These are phyloP conservation scores for Mycotypha africana DNA, from an alignment of 371 early-diverging fungal genomes.

Conservation along the genomic window DNA sequence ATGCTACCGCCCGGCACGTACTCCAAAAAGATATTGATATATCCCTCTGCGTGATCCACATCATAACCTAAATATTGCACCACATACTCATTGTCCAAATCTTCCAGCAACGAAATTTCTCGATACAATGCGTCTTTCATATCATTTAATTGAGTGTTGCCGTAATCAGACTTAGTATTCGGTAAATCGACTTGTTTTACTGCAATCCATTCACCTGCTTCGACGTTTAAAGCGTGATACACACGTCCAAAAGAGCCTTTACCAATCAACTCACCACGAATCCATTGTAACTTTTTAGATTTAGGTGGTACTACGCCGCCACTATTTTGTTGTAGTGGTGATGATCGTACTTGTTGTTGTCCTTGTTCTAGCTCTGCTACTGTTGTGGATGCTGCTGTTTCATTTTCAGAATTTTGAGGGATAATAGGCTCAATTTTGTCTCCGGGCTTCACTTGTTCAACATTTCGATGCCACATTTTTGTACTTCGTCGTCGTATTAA, in stretches of 20 bases:
- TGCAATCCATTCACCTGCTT: constrained; percentile 90
- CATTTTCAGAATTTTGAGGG: too few species aligned
- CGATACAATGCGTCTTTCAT: constrained; percentile 35
- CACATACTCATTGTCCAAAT: constrained; percentile 87
- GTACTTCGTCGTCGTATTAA: constrained; percentile 48
- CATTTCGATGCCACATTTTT: constrained; percentile 60
- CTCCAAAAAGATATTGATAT: constrained; percentile 92
- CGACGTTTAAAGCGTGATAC: constrained; percentile 84
- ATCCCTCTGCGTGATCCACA: constrained; percentile 52
- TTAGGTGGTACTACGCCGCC: too few species aligned
- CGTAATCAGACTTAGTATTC: constrained; percentile 45
- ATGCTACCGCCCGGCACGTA: constrained; percentile 98
- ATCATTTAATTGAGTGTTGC: constrained; percentile 29
- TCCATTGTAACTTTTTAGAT: constrained; percentile 62
- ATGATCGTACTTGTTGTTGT: too few species aligned
- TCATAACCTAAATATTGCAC: constrained; percentile 85
- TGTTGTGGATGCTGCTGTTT: too few species aligned
- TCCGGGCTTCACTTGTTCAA: constrained; percentile 58
- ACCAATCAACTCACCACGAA: constrained; percentile 90
- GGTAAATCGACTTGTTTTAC: constrained; percentile 96
- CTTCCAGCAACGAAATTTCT: constrained; percentile 42
- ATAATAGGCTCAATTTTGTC: too few species aligned
- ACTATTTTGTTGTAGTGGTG: too few species aligned
- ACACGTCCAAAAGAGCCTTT: constrained; percentile 97
- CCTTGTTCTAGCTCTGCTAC: too few species aligned